Base-by-base conservation (phyloP, 345 rosid species). In the Eutrema heterophyllum region DNA sequence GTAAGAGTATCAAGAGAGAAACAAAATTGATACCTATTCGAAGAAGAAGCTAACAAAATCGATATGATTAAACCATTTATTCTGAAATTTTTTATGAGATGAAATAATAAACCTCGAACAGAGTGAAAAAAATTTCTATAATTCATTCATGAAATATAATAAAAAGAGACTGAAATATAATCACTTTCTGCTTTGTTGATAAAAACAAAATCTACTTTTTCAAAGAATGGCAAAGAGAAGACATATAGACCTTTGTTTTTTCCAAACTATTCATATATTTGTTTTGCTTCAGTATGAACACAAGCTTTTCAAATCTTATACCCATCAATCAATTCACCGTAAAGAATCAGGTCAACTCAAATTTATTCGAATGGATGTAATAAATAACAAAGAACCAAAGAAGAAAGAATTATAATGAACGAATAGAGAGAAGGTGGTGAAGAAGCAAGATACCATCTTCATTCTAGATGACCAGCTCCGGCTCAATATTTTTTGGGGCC, bases 401-500 rank as follows among this genome's bases (percentile, higher is more conserved):
- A 83, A 79, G 80, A 83, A 81, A 76, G 74, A 66, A 65, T 71
- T 68, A 52, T 43, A 73, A 70, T 43, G 40, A 62, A 45, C 46
- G 29, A 64, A 58, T 51, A 38, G 33, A 46, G 32, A 0, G 35
- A 3, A 57, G 9, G 52, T 21, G 35, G 57, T n/a, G 55, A 57
- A 50, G 76, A 16, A 14, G 70, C 7, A 32, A 13, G 16, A n/a
- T 72, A 44, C 33, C 77, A 53, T 53, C 77, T 72, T 55, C 66
- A 36, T 15, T 38, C 51, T 81, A 87, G 1, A 81, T 84, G 68
- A 88, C 96, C 83, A 81, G 87, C 87, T 49, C 91, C 96, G 2
- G n/a, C n/a, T n/a, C n/a, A n/a, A n/a, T n/a, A n/a, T n/a, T n/a
- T n/a, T n/a, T n/a, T n/a, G n/a, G n/a, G n/a, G n/a, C n/a, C n/a